Conservation (phyloP, 2,329 filamentous ascomycete genomes). For the Hypoxylon sp. region DNA sequence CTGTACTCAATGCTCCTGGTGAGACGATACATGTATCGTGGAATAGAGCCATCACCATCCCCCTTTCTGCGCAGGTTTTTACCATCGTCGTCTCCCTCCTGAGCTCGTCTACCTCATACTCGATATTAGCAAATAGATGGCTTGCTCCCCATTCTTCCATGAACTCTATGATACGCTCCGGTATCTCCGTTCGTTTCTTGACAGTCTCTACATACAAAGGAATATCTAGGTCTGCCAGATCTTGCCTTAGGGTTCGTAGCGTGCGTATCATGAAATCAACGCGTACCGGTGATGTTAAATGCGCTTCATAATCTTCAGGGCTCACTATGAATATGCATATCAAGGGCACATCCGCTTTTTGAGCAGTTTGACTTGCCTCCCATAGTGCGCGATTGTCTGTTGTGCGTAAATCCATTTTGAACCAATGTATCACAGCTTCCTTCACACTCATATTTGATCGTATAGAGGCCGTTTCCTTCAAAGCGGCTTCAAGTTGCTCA, state of each 20-base stretch:
- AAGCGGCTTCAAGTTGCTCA: conserved; percentile 73
- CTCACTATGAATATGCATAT: conserved; percentile 85
- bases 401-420: conserved; percentile 84
- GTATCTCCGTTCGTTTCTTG: conserved; percentile 74
- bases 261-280: conserved; percentile 87
- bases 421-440: conserved; percentile 87
- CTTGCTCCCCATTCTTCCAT: conserved; percentile 79
- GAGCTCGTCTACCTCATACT: conserved; percentile 93
- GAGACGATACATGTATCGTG: conserved; percentile 88
- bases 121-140: conserved; percentile 85
- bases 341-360: conserved; percentile 77
- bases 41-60: conserved; percentile 77
- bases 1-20: conserved; percentile 77
- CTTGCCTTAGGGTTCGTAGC: conserved; percentile 73
- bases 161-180: conserved; percentile 73
- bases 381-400: conserved; percentile 81
- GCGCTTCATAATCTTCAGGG: conserved; percentile 87
- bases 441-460: conserved; percentile 69
- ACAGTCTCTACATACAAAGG: conserved; percentile 83
- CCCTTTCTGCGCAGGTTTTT: conserved; percentile 71
- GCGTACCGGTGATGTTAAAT: conserved; percentile 78
- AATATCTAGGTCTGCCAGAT: conserved; percentile 80
- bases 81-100: conserved; percentile 80
- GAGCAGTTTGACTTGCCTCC: conserved; percentile 76
- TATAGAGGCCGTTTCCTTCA: conserved; percentile 70